Percentiles rank a stretch among this genome's conserved stretches.
These are phyloP conservation scores for Neurospora sp. DNA, from an alignment of 495 filamentous ascomycete genomes.

Conservation along the genomic window DNA sequence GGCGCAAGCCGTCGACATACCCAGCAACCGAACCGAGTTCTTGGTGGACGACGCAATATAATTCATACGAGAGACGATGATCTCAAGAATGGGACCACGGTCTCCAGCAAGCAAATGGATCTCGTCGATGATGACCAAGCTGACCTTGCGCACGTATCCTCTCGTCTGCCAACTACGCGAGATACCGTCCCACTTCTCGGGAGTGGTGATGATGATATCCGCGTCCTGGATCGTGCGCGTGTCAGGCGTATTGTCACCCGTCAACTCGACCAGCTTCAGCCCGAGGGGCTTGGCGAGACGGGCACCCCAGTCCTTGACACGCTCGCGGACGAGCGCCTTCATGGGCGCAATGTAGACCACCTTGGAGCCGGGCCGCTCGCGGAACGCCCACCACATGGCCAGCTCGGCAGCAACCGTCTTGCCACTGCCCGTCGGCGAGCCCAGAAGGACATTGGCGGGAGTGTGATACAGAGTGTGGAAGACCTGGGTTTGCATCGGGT, in stretches of 20 bases:
- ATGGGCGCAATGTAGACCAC: slow-evolving; percentile 99
- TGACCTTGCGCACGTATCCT: slow-evolving; percentile 90
- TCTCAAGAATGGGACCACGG: slow-evolving; percentile 93
- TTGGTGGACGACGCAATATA: slow-evolving; percentile 94
- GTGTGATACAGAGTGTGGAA: slow-evolving; percentile 95
- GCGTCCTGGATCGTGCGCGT: slow-evolving; percentile 88
- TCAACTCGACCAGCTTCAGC: slow-evolving; percentile 88
- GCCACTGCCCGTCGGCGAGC: slow-evolving; percentile 94
- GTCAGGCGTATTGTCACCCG: slow-evolving; percentile 96
- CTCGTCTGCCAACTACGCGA: slow-evolving; percentile 96
- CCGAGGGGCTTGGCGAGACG: slow-evolving; percentile 79
- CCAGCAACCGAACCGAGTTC: slow-evolving; percentile 77
- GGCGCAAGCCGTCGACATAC: slow-evolving; percentile 97
- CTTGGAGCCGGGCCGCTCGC: slow-evolving; percentile 90
- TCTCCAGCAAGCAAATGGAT: slow-evolving; percentile 95
- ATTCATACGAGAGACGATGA: slow-evolving; percentile 98
- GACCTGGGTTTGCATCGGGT: slow-evolving; percentile 98
- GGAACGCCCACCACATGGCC: slow-evolving; percentile 99
- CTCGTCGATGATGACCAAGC: slow-evolving; percentile 96
- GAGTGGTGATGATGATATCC: slow-evolving; percentile 96
- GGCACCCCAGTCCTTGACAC: slow-evolving; percentile 88
- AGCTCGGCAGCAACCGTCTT: slow-evolving; percentile 94
- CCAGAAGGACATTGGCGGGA: slow-evolving; percentile 79
- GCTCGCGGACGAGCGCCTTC: slow-evolving; percentile 95
- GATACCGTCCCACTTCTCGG: slow-evolving; percentile 99